Conservation (phyloP, 768 basidiomycete genomes). For the Tricholoma saponaceum region DNA sequence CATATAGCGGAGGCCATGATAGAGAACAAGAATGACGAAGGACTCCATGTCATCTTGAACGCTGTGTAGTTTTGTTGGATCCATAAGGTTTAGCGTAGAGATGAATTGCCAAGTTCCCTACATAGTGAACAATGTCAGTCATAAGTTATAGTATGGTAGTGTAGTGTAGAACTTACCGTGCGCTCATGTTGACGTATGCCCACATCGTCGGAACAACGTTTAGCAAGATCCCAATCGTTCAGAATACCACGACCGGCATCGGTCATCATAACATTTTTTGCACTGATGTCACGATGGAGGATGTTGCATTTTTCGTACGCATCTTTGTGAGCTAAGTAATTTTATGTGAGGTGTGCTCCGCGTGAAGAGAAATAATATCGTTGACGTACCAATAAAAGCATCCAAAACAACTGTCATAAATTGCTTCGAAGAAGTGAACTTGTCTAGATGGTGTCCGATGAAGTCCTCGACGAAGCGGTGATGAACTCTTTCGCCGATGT, state of each 20-base stretch:
- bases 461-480: constrained; percentile 16
- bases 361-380: no score
- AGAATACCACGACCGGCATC: not conserved
- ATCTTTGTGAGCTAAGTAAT: constrained; percentile 1
- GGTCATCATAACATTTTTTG: not conserved
- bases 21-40: not conserved
- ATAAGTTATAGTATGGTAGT: no score
- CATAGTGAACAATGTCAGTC: no score
- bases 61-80: not conserved
- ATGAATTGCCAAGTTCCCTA: constrained; percentile 7
- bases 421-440: constrained; percentile 10
- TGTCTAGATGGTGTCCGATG: constrained; percentile 5
- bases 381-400: constrained; percentile 17
- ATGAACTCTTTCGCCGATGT: constrained; percentile 10
- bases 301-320: not conserved
- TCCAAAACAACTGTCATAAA: constrained; percentile 13
- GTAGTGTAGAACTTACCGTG: constrained; percentile 1
- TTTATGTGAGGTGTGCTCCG: not conserved
- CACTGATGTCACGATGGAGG: constrained; percentile 3
- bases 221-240: constrained; percentile 3
- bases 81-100: not conserved
- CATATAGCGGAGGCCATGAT: not conserved
- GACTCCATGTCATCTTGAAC: constrained; percentile 2
- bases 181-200: not conserved
- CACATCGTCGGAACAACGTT: not conserved